Evolutionary conservation across 2,329 filamentous ascomycete species (phyloP).

Genomic region (Drechslera avenae): DNA sequence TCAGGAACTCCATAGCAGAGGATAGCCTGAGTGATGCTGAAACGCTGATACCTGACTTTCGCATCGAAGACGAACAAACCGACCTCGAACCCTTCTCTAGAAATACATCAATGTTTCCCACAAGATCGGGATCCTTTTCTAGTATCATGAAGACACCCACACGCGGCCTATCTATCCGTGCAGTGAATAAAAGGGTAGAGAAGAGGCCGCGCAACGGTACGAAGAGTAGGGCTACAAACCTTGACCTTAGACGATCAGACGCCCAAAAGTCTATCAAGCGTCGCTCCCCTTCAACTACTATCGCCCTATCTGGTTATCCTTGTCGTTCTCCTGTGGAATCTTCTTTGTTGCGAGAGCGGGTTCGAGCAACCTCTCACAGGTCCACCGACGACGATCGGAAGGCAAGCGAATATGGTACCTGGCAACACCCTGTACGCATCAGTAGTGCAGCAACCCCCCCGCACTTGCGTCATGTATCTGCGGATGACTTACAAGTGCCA

Average conservation of each 20-base stretch:
- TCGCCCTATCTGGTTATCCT: neutral
- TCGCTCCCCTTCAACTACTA: slow-evolving; percentile 7
- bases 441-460: neutral
- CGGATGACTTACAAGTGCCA: slow-evolving; percentile 11
- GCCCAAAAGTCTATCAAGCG: slow-evolving; percentile 34
- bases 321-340: neutral
- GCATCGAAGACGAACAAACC: slow-evolving; percentile 25
- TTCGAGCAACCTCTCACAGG: neutral
- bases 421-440: slow-evolving; percentile 14
- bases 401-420: slow-evolving; percentile 9
- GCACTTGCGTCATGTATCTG: slow-evolving; percentile 14
- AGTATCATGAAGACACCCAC: slow-evolving; percentile 41
- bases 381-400: neutral
- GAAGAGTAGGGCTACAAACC: slow-evolving; percentile 12
- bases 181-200: slow-evolving; percentile 26
- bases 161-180: slow-evolving; percentile 36
- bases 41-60: slow-evolving; percentile 32
- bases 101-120: slow-evolving; percentile 14
- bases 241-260: slow-evolving; percentile 30
- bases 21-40: slow-evolving; percentile 39
- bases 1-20: slow-evolving; percentile 23
- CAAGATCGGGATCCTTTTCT: slow-evolving; percentile 25
- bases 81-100: slow-evolving; percentile 23
- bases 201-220: slow-evolving; percentile 20
- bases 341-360: slow-evolving; percentile 2